phyloP scores from a whole-genome alignment of 2,329 filamentous ascomycete genomes.

The Ascochyta rabiei region DNA sequence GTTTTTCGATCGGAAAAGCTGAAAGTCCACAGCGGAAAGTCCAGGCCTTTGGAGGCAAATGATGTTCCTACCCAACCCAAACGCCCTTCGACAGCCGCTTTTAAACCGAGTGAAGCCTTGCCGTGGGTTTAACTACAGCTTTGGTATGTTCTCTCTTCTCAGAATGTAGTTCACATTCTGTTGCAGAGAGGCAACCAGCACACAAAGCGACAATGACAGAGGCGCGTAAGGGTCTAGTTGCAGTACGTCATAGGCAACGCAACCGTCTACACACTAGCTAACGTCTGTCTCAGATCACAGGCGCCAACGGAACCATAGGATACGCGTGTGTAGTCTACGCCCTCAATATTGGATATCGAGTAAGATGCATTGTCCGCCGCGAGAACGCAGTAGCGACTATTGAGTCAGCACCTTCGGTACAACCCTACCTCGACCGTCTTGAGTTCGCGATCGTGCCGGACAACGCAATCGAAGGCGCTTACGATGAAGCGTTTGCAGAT shows the following conservation, averaged over 20 bases:
- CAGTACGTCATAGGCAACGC: constrained; percentile 23
- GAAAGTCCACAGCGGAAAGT: neutral
- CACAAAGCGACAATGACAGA: constrained; percentile 14
- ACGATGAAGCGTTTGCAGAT: constrained; percentile 34
- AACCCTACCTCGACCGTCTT: constrained; percentile 25
- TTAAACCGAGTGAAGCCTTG: neutral
- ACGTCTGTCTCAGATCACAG: constrained; percentile 36
- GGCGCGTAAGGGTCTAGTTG: constrained; percentile 25
- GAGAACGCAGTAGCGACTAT: constrained; percentile 34
- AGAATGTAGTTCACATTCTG: neutral
- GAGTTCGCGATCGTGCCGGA: constrained; percentile 38
- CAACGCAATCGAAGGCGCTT: constrained; percentile 34
- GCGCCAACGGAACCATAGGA: constrained; percentile 45
- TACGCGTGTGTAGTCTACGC: constrained; percentile 39
- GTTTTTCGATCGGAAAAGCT: constrained; percentile 8
- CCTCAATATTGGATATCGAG: constrained; percentile 35
- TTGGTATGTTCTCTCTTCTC: neutral
- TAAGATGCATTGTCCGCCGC: constrained; percentile 43
- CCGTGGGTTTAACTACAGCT: constrained; percentile 3
- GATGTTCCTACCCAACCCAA: neutral
- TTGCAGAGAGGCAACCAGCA: neutral
- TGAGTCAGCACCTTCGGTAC: constrained; percentile 34
- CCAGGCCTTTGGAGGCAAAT: neutral
- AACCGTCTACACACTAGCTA: neutral
- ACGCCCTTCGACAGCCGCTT: constrained; percentile 3